phyloP scores from a whole-genome alignment of 2,329 filamentous ascomycete species.

The Botryotinia calthae region DNA sequence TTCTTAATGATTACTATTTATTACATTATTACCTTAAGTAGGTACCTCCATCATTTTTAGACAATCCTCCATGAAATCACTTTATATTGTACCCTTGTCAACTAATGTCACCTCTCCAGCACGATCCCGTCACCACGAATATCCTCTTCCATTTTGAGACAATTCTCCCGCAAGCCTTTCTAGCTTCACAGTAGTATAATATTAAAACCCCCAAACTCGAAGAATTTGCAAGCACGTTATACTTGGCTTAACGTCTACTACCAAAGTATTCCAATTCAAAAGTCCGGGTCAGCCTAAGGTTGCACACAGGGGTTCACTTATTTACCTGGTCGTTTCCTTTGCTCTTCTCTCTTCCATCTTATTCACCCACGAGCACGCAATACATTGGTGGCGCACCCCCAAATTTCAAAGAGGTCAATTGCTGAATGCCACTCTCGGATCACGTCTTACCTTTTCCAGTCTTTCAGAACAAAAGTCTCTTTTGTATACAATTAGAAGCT shows the following conservation, averaged over 20 bases:
- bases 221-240: background rate
- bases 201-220: constrained; percentile 1
- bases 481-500: constrained; percentile 2
- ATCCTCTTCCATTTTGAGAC: constrained; percentile 14
- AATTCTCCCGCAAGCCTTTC: background rate
- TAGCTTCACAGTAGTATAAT: constrained; percentile 5
- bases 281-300: background rate
- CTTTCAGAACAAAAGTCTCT: constrained; percentile 10
- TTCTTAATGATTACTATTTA: background rate
- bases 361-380: constrained; percentile 21
- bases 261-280: constrained; percentile 1
- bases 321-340: background rate
- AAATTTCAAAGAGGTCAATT: constrained; percentile 10
- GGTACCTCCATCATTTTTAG: background rate
- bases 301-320: constrained; percentile 6
- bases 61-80: background rate
- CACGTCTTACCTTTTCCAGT: constrained; percentile 16
- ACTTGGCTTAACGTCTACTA: constrained; percentile 1
- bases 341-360: constrained; percentile 18
- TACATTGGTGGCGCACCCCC: constrained; percentile 19
- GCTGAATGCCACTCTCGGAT: constrained; percentile 14
- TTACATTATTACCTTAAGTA: background rate
- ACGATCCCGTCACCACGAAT: constrained; percentile 11
- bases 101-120: background rate
- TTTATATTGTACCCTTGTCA: background rate